phyloP scores from a whole-genome alignment of 2,329 filamentous ascomycete species.

The Verticillium nonalfalfae region DNA sequence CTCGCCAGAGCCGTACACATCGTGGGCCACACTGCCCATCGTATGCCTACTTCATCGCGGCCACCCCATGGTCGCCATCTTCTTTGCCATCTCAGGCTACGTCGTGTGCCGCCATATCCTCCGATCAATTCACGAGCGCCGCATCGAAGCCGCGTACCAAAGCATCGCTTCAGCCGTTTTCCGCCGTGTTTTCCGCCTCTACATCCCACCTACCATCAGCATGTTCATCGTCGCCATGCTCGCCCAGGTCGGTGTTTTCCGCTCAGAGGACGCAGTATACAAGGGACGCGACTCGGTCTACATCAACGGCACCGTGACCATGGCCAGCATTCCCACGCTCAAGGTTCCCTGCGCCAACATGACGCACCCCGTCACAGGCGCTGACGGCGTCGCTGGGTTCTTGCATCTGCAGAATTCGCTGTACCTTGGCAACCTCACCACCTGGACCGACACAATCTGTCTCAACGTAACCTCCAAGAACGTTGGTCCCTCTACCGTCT shows the following conservation, averaged over 20 bases:
- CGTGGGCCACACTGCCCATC: conserved; percentile 28
- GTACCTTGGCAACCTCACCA: conserved; percentile 22
- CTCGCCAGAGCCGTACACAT: conserved; percentile 24
- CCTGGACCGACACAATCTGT: conserved; percentile 23
- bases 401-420: conserved; percentile 18
- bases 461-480: conserved; percentile 21
- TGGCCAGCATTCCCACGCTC: conserved; percentile 10
- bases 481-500: conserved; percentile 21
- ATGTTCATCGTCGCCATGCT: conserved; percentile 31
- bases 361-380: conserved; percentile 18
- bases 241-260: conserved; percentile 29
- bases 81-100: conserved; percentile 37
- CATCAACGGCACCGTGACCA: conserved; percentile 30
- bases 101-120: conserved; percentile 31
- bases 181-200: conserved; percentile 30
- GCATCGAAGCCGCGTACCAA: conserved; percentile 26
- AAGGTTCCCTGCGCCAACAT: conserved; percentile 18
- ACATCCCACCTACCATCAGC: conserved; percentile 31
- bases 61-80: conserved; percentile 33
- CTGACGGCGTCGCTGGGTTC: conserved; percentile 19
- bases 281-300: conserved; percentile 29
- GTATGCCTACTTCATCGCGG: conserved; percentile 31
- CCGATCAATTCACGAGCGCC: conserved; percentile 26
- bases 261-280: conserved; percentile 25
- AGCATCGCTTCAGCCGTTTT: conserved; percentile 29